phyloP scores from a whole-genome alignment of 169 alveolate species.

The Cystoisospora suis region DNA sequence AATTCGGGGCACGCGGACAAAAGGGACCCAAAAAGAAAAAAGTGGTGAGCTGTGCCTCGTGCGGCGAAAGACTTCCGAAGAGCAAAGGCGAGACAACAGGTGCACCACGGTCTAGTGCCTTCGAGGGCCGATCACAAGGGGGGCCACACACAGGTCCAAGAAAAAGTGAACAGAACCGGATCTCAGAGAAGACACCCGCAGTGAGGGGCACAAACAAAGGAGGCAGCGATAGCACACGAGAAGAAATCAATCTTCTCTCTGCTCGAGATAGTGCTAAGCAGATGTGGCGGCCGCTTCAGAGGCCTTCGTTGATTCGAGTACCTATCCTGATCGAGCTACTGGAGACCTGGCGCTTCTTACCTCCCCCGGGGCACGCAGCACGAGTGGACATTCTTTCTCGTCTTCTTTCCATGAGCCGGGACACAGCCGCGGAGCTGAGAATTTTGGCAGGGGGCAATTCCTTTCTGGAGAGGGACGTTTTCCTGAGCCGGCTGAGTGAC shows the following conservation, averaged over 20 bases:
- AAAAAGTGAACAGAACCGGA: too few species aligned
- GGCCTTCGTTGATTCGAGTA: constrained; percentile 18
- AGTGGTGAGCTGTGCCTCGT: not conserved
- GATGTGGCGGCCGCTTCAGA: not conserved
- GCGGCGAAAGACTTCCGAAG: not conserved
- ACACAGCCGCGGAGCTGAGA: constrained; percentile 1
- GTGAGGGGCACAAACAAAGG: too few species aligned
- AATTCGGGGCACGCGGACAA: not conserved
- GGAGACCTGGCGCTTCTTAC: not conserved
- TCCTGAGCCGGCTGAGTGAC: too few species aligned
- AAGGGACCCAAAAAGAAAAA: not conserved
- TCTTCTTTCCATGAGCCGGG: not conserved
- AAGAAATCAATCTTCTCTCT: too few species aligned
- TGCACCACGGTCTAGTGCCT: too few species aligned
- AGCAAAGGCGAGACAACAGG: not conserved
- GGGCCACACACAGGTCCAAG: too few species aligned
- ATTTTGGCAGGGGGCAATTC: too few species aligned
- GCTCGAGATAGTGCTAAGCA: too few species aligned
- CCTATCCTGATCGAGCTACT: not conserved
- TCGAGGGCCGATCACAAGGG: too few species aligned
- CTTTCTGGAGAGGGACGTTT: too few species aligned
- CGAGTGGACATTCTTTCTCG: not conserved
- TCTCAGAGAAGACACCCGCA: too few species aligned
- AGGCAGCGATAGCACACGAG: too few species aligned
- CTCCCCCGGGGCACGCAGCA: not conserved